Conservation (phyloP, 176 grass and related monocot species). For the Areca catechu region DNA sequence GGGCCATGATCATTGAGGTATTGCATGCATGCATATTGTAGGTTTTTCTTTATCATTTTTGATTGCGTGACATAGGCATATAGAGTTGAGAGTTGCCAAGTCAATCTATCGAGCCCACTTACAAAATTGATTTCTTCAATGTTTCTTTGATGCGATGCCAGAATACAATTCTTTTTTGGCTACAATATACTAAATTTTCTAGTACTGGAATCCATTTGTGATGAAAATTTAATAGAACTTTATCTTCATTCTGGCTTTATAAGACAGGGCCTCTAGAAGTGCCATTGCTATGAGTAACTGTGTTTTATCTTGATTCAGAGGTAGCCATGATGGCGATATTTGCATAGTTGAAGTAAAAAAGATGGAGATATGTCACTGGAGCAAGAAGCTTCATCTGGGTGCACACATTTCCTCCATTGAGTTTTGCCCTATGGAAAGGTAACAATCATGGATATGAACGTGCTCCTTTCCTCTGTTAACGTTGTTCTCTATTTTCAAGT, state of each 20-base stretch:
- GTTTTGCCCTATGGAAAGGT: slow-evolving; percentile 96
- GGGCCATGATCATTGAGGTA: too few relatives aligned
- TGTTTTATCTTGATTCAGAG: slow-evolving; percentile 36
- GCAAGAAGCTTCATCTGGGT: slow-evolving; percentile 84
- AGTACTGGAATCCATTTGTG: too few relatives aligned
- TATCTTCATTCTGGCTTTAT: too few relatives aligned
- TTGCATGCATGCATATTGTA: not conserved
- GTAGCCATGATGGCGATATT: slow-evolving; percentile 76
- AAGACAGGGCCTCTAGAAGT: too few relatives aligned
- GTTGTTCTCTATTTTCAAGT: too few relatives aligned
- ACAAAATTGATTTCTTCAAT: too few relatives aligned
- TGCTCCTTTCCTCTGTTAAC: too few relatives aligned
- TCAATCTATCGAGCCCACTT: too few relatives aligned
- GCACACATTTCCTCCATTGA: slow-evolving; percentile 46
- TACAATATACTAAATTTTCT: too few relatives aligned
- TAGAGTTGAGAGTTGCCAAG: not conserved
- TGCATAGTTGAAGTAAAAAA: slow-evolving; percentile 84
- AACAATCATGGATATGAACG: slow-evolving; percentile 1
- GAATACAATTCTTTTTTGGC: too few relatives aligned
- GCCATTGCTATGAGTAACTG: not conserved
- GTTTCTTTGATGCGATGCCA: too few relatives aligned
- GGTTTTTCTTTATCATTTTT: slow-evolving; percentile 1
- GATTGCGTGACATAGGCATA: not conserved
- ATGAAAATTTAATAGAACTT: too few relatives aligned
- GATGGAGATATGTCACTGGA: slow-evolving; percentile 90